Percentiles rank a stretch among this genome's conserved stretches.
phyloP scores from a whole-genome alignment of 2,329 filamentous ascomycete genomes.

The Epichloe brachyelytri region DNA sequence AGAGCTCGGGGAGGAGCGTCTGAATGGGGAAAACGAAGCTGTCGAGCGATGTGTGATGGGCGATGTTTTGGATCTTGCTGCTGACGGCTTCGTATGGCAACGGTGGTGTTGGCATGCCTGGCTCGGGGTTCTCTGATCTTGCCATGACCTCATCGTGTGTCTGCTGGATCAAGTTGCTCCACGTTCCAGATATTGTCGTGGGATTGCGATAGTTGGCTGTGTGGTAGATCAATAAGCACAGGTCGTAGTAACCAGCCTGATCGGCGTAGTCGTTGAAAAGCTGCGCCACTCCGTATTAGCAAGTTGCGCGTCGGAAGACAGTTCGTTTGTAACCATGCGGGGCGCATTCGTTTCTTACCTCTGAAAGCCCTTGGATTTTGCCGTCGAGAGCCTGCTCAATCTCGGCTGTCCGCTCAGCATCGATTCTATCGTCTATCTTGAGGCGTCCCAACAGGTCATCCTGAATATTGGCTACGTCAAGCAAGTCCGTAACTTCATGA shows the following conservation, averaged over 20 bases:
- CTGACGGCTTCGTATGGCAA: slow-evolving; percentile 61
- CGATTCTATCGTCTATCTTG: slow-evolving; percentile 57
- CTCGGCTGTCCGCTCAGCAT: slow-evolving; percentile 46
- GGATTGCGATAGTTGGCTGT: slow-evolving; percentile 82
- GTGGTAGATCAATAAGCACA: slow-evolving; percentile 86
- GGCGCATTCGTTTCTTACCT: slow-evolving; percentile 42
- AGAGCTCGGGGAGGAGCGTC: slow-evolving; percentile 47
- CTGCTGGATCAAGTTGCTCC: slow-evolving; percentile 67
- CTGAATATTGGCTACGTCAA: slow-evolving; percentile 91
- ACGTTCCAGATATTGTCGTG: slow-evolving; percentile 71
- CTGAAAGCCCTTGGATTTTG: slow-evolving; percentile 62
- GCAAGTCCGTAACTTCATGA: slow-evolving; percentile 70
- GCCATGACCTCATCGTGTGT: slow-evolving; percentile 46
- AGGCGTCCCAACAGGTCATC: slow-evolving; percentile 78
- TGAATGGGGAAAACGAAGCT: slow-evolving; percentile 54
- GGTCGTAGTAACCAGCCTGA: slow-evolving; percentile 82
- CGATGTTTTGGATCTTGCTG: slow-evolving; percentile 49
- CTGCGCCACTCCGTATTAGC: slow-evolving; percentile 25
- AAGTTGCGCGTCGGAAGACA: slow-evolving; percentile 5
- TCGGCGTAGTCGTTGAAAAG: slow-evolving; percentile 92
- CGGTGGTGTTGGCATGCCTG: slow-evolving; percentile 25
- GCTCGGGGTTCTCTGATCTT: slow-evolving; percentile 28
- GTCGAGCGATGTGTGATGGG: slow-evolving; percentile 50
- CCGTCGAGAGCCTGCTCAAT: slow-evolving; percentile 61
- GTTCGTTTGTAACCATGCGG: no score